Evolutionary conservation across 768 basidiomycete species (phyloP), one percentile per base, ranked within the genome.

Genomic region (Macrolepiota fuliginosa): DNA sequence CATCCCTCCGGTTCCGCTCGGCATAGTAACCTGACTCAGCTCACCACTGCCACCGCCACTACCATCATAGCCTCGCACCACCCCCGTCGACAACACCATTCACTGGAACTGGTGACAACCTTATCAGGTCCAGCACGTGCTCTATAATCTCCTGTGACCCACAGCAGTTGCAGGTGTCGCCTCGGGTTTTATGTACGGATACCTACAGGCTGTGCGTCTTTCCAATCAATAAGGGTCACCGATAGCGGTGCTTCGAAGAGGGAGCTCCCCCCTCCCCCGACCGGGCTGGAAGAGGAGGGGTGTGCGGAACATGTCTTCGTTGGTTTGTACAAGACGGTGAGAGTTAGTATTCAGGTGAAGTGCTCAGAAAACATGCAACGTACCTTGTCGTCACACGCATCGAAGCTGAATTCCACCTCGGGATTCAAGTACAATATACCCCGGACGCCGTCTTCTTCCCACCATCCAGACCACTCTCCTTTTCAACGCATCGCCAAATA

Each of bases 221-320:
- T 69, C 36, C 70, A 81, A 67, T 85, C 78, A 77, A 91, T 70
- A 56, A 81, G 73, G 3, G 78, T 83, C 2, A 84, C 79, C 2
- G 79, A 75, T 22, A 88, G 75, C 22, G 85, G 91, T 32, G 83
- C 85, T 65, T 84, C 76, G 81, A 91, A 81, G 7, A 73, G 74
- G 12, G 80, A 74, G 61, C 76, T 78, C 51, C 65, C n/a, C n/a
- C n/a, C n/a, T n/a, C n/a, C n/a, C 79, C 29, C 68, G 72, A 2
- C 81, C 81, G 1, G 79, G 66, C 0, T 77, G 76, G 76, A 91
- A 90, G 64, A 89, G 78, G 24, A 85, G 81, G 0, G 96, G 81
- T 0, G 93, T 83, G 65, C 95, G 89, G 90, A 98, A 98, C 96
- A 99, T 99, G 79, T 99, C 96, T 77, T 99, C 96, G 79, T 98